Conservation (phyloP, 306 rosid species). For the Quercus rubra region DNA sequence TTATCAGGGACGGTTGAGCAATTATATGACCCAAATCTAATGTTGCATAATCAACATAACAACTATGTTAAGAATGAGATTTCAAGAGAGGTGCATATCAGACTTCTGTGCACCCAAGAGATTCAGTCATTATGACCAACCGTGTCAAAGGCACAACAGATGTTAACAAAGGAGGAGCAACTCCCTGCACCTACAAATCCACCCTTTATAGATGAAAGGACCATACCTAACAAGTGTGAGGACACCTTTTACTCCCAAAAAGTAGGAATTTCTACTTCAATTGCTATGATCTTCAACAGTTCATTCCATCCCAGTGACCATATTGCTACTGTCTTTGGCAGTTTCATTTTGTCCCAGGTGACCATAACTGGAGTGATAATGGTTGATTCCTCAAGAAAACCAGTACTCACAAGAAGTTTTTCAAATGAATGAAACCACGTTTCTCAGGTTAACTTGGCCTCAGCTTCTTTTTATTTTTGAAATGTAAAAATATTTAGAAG, state of each 20-base stretch:
- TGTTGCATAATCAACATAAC: slow-evolving; percentile 38
- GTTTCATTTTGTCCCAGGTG: background rate
- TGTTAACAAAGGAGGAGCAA: slow-evolving; percentile 66
- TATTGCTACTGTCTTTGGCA: background rate
- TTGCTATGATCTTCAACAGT: slow-evolving; percentile 66
- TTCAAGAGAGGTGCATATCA: slow-evolving; percentile 64
- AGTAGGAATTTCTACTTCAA: slow-evolving; percentile 38
- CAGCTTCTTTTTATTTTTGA: background rate
- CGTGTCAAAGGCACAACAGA: slow-evolving; percentile 67
- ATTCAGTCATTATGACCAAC: slow-evolving; percentile 59
- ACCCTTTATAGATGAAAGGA: slow-evolving; percentile 79
- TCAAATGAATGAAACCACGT: background rate
- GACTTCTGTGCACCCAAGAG: slow-evolving; percentile 90
- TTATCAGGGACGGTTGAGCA: slow-evolving; percentile 54
- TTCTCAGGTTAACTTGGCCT: background rate
- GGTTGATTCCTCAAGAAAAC: background rate
- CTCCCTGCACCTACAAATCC: slow-evolving; percentile 79
- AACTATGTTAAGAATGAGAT: slow-evolving; percentile 37
- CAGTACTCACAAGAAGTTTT: background rate
- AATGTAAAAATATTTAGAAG: too few relatives aligned
- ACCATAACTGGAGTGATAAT: background rate
- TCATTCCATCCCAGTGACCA: slow-evolving; percentile 65
- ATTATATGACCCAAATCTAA: slow-evolving; percentile 63
- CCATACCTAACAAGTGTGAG: slow-evolving; percentile 53
- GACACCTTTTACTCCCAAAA: slow-evolving; percentile 37